These are phyloP conservation scores for Colletotrichum ledebouriae DNA, from an alignment of 2,329 filamentous ascomycete species.

Conservation along the genomic window DNA sequence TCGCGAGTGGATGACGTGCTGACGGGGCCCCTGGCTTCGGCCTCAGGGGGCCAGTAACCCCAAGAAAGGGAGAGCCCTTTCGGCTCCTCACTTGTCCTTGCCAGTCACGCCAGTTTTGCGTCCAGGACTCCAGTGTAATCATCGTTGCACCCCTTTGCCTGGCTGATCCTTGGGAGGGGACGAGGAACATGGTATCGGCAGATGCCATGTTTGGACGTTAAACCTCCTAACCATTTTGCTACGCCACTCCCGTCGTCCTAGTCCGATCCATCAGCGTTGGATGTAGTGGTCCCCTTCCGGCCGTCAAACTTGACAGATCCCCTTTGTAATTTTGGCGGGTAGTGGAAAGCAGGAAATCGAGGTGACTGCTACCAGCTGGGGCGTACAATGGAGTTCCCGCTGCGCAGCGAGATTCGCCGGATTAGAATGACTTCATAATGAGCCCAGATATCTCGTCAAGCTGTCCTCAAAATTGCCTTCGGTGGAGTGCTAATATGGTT, in stretches of 20 bases:
- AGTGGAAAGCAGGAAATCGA: constrained; percentile 28
- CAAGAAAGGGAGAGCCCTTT: constrained; percentile 20
- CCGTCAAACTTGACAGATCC: constrained; percentile 44
- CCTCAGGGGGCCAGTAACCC: constrained; percentile 29
- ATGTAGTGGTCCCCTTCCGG: constrained; percentile 40
- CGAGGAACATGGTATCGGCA: constrained; percentile 36
- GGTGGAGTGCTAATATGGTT: constrained; percentile 24
- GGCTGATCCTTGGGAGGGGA: constrained; percentile 36
- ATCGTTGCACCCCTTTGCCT: constrained; percentile 30
- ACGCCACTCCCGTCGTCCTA: constrained; percentile 37
- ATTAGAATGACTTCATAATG: constrained; percentile 41
- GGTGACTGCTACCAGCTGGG: constrained; percentile 19
- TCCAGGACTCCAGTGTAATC: constrained; percentile 10
- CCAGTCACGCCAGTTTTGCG: constrained; percentile 41
- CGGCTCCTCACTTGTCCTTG: constrained; percentile 22
- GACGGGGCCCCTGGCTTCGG: constrained; percentile 25
- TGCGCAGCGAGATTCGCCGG: constrained; percentile 13
- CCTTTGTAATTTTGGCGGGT: constrained; percentile 36
- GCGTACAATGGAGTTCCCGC: constrained; percentile 10
- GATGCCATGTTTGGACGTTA: constrained; percentile 39
- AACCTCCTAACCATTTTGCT: constrained; percentile 38
- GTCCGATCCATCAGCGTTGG: constrained; percentile 42
- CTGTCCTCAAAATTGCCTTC: neutral
- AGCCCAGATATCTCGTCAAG: constrained; percentile 37
- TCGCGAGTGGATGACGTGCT: constrained; percentile 32